Conservation (phyloP, 805 yeast genomes). For the Wickerhamiella nectarea region DNA sequence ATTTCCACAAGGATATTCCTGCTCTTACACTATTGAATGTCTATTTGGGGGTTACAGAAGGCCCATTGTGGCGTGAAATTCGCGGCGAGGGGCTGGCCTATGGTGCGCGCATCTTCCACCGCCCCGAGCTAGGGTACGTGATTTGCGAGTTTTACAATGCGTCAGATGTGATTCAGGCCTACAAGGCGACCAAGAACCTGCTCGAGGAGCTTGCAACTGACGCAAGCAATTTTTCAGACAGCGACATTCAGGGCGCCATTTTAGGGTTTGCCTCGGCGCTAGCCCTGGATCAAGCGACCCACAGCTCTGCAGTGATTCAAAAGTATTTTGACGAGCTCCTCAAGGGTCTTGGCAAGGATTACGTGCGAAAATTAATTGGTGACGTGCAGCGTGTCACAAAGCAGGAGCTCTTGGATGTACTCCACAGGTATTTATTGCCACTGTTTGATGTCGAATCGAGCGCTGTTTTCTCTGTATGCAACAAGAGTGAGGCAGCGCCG, state of each 20-base stretch:
- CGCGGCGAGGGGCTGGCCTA: slow-evolving; percentile 92
- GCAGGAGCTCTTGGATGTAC: slow-evolving; percentile 33
- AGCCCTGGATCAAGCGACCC: slow-evolving; percentile 56
- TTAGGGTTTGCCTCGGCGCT: slow-evolving; percentile 60
- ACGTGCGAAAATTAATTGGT: slow-evolving; percentile 39
- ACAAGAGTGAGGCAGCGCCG: slow-evolving; percentile 44
- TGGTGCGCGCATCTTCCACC: slow-evolving; percentile 54
- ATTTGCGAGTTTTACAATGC: slow-evolving; percentile 65
- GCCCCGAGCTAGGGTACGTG: slow-evolving; percentile 53
- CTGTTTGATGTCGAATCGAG: slow-evolving; percentile 47
- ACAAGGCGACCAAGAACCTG: slow-evolving; percentile 48
- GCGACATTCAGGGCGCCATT: slow-evolving; percentile 56
- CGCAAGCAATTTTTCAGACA: slow-evolving; percentile 37
- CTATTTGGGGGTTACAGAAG: slow-evolving; percentile 75
- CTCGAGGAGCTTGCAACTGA: slow-evolving; percentile 51
- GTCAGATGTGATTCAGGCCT: slow-evolving; percentile 59
- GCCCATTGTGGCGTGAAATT: slow-evolving; percentile 93
- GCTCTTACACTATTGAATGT: slow-evolving; percentile 61
- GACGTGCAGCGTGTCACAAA: slow-evolving; percentile 37
- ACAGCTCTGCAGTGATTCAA: slow-evolving; percentile 47
- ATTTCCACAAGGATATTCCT: slow-evolving; percentile 45
- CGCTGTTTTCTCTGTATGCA: slow-evolving; percentile 55
- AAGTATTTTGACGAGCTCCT: slow-evolving; percentile 56
- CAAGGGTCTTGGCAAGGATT: slow-evolving; percentile 57
- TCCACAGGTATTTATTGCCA: slow-evolving; percentile 48